A percentile compares a stretch with the other conserved stretches of the same genome.
Evolutionary conservation across 768 basidiomycete genomes (phyloP).

Genomic region (Polyporus arcularius): DNA sequence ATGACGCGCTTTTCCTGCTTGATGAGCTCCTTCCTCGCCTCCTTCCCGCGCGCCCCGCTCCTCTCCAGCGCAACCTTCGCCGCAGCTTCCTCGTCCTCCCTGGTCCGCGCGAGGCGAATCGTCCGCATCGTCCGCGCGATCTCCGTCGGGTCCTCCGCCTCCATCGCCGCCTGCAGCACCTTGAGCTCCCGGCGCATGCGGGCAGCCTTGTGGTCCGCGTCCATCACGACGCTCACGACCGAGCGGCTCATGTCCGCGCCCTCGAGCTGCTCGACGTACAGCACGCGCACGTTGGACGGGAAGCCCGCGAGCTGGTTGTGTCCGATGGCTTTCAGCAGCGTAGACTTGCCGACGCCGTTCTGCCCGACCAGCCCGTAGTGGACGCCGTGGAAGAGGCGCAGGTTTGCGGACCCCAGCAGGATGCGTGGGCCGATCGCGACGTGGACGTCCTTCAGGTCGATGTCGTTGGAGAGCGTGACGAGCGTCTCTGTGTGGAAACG

Average conservation of each 20-base stretch:
- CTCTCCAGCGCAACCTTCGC: constrained; percentile 23
- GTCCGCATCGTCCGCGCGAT: constrained; percentile 95
- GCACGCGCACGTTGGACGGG: constrained; percentile 85
- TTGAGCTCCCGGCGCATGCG: constrained; percentile 14
- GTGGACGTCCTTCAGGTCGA: constrained; percentile 19
- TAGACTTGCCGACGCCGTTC: constrained; percentile 94
- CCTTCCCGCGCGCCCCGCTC: constrained; percentile 21
- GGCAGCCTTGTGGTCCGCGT: constrained; percentile 14
- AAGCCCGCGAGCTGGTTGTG: constrained; percentile 81
- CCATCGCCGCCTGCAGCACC: constrained; percentile 12
- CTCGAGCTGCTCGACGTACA: constrained; percentile 94
- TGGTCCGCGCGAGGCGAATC: constrained; percentile 59
- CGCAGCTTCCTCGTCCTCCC: constrained; percentile 18
- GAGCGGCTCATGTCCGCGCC: constrained; percentile 15
- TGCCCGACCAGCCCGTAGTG: constrained; percentile 68
- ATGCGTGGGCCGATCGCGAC: constrained; percentile 11
- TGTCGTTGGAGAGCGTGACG: constrained; percentile 17
- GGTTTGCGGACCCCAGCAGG: constrained; percentile 15
- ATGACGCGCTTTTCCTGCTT: constrained; percentile 20
- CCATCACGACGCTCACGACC: constrained; percentile 15
- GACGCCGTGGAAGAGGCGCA: constrained; percentile 19
- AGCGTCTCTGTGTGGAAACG: constrained; percentile 21
- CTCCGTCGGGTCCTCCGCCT: constrained; percentile 78
- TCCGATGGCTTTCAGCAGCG: constrained; percentile 53
- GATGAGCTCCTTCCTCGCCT: constrained; percentile 18